Percentiles rank a stretch among this genome's conserved stretches.
Conservation (phyloP, 495 filamentous ascomycete species). For the Daldinia childiae region DNA sequence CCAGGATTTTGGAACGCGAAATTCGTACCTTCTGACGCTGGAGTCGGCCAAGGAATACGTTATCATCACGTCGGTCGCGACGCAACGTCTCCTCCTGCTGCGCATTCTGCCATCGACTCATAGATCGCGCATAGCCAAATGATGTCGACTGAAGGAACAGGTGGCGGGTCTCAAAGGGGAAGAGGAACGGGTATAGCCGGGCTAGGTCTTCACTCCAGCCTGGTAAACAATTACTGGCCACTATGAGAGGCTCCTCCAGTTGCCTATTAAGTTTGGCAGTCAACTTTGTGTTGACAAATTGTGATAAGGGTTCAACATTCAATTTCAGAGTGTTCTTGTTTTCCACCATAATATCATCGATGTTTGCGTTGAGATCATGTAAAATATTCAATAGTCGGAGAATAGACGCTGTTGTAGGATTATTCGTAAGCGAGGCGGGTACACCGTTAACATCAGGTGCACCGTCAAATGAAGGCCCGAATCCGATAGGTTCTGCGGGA, state of each 20-base stretch:
- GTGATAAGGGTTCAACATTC: conserved; percentile 83
- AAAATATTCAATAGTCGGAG: conserved; percentile 88
- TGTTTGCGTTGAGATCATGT: conserved; percentile 91
- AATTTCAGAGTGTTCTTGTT: conserved; percentile 75
- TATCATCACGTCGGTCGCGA: conserved; percentile 85
- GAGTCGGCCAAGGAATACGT: conserved; percentile 89
- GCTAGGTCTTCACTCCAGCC: conserved; percentile 98
- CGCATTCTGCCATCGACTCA: conserved; percentile 96
- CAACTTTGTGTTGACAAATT: conserved; percentile 98
- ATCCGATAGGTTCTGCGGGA: conserved; percentile 76
- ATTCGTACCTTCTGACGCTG: conserved; percentile 98
- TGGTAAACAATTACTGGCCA: conserved; percentile 95
- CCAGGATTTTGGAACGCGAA: conserved; percentile 88
- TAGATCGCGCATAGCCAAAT: conserved; percentile 96
- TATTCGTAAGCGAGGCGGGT: conserved; percentile 85
- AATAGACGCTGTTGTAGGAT: conserved; percentile 84
- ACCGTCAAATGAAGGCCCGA: conserved; percentile 64
- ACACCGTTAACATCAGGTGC: conserved; percentile 57
- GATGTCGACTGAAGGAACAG: conserved; percentile 97
- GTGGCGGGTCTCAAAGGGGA: conserved; percentile 98
- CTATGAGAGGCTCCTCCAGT: conserved; percentile 96
- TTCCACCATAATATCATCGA: conserved; percentile 95
- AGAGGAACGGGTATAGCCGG: conserved; percentile 95
- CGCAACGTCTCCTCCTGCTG: conserved; percentile 81
- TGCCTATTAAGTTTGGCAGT: conserved; percentile 99